These are phyloP conservation scores for Fusarium denticulatum DNA, from an alignment of 2,329 filamentous ascomycete species.

Conservation along the genomic window DNA sequence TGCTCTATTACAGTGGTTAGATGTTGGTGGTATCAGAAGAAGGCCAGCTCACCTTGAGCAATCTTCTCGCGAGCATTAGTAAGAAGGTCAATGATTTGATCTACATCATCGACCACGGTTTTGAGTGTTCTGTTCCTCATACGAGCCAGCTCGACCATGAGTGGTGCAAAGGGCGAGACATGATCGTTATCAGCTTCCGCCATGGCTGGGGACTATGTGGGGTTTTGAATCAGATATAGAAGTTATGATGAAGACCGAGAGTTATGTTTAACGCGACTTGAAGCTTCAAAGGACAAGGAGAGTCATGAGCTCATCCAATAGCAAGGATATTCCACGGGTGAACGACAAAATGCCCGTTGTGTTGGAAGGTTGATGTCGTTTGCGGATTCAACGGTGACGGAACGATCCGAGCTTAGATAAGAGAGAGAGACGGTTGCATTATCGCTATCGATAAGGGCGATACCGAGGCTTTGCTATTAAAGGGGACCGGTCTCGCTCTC, in stretches of 20 bases:
- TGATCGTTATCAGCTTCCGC: conserved; percentile 49
- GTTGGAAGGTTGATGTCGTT: conserved; percentile 31
- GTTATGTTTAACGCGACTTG: neutral
- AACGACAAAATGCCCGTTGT: conserved; percentile 15
- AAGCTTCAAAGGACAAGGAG: neutral
- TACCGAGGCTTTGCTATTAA: conserved; percentile 31
- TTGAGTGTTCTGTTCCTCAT: conserved; percentile 75
- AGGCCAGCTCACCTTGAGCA: conserved; percentile 64
- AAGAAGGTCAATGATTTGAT: conserved; percentile 83
- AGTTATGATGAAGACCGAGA: neutral
- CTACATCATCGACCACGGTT: conserved; percentile 80
- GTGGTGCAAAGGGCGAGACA: conserved; percentile 59
- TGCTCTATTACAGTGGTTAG: conserved; percentile 42
- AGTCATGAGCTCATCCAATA: neutral
- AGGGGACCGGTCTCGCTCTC: conserved; percentile 14
- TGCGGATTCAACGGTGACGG: conserved; percentile 27
- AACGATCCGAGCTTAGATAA: conserved; percentile 26
- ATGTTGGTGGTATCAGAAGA: neutral
- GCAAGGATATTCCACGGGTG: neutral
- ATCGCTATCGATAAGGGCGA: conserved; percentile 39
- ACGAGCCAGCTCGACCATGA: conserved; percentile 79
- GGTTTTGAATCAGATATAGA: neutral
- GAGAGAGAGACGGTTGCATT: neutral
- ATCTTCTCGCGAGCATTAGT: conserved; percentile 78
- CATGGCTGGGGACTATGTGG: conserved; percentile 40